Evolutionary conservation across 345 rosid species (phyloP), one percentile per base, ranked within the genome.

Genomic region (Hibiscus trionum): DNA sequence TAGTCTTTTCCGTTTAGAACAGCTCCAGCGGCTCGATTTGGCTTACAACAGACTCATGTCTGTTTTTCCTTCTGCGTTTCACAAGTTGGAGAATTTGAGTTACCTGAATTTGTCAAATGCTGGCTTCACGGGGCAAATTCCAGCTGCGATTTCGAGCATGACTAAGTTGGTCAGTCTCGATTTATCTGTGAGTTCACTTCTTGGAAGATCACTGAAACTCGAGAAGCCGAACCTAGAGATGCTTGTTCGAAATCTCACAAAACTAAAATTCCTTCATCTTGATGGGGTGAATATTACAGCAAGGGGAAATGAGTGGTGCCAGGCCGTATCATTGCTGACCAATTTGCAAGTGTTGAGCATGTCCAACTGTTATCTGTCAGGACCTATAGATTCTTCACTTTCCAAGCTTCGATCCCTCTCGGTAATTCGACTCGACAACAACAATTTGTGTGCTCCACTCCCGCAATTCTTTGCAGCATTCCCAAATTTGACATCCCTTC

Each of bases 281-380:
- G 83, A 82, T 3, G 81, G 82, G 1, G 71, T 77, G 10, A 72
- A 72, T 42, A 64, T 85, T 12, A 72, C 86, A 0, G 61, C 77
- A 0, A 14, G 3, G 0, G 77, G 82, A 15, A 50, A 12, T 4
- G 82, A 80, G 11, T 82, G 72, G 88, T 75, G 84, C 24, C 72
- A 50, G 1, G 79, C 75, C 3, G 7, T 85, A 3, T 72, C 82
- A 4, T 77, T 75, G 0, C 39, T 85, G 70, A 77, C 75, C 0
- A 68, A 81, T 33, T 64, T 86, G 63, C 72, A 29, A 61, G 82
- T 24, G 4, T 55, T 86, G 75, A 88, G 91, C 78, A 73, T 82
- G 81, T 17, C 73, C 47, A 49, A 61, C 47, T 88, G 87, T 68
- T 19, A 5, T 26, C 78, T 84, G 53, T 66, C 80, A 0, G 91